phyloP scores from a whole-genome alignment of 306 rosid species.

The Castanea mollissima region DNA sequence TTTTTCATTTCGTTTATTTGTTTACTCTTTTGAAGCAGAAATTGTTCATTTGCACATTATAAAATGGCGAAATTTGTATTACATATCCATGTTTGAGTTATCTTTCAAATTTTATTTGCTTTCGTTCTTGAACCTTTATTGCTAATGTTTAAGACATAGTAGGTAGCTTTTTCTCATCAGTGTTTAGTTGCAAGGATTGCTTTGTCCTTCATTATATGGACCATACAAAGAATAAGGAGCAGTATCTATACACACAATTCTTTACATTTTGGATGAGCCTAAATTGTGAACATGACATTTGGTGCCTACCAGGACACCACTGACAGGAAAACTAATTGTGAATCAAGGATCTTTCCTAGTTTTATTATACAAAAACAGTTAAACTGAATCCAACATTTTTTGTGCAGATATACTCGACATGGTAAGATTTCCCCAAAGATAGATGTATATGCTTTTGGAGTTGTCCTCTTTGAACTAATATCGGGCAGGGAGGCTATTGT shows the following conservation, averaged over 20 bases:
- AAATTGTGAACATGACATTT: background rate
- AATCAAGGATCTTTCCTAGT: too few relatives aligned
- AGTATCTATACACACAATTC: background rate
- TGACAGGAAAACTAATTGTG: background rate
- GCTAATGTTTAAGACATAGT: background rate
- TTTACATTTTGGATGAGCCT: background rate
- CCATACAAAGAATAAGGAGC: background rate
- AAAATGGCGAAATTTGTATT: background rate
- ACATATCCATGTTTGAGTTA: background rate
- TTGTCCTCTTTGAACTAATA: slow-evolving; percentile 60
- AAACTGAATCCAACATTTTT: slow-evolving; percentile 13
- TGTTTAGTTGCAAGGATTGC: background rate
- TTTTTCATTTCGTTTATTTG: background rate
- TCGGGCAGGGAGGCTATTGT: slow-evolving; percentile 62
- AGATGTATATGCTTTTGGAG: slow-evolving; percentile 79
- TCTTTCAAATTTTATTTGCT: background rate
- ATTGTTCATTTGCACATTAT: background rate
- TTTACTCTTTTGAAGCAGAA: background rate
- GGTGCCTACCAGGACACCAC: background rate
- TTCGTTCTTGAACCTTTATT: background rate
- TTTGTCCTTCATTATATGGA: background rate
- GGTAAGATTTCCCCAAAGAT: slow-evolving; percentile 64
- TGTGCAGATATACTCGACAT: slow-evolving; percentile 58
- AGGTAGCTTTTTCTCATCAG: slow-evolving; percentile 9
- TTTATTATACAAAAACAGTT: background rate